phyloP scores from a whole-genome alignment of 108 stramenopile genomes.

The Nitzschia palea region DNA sequence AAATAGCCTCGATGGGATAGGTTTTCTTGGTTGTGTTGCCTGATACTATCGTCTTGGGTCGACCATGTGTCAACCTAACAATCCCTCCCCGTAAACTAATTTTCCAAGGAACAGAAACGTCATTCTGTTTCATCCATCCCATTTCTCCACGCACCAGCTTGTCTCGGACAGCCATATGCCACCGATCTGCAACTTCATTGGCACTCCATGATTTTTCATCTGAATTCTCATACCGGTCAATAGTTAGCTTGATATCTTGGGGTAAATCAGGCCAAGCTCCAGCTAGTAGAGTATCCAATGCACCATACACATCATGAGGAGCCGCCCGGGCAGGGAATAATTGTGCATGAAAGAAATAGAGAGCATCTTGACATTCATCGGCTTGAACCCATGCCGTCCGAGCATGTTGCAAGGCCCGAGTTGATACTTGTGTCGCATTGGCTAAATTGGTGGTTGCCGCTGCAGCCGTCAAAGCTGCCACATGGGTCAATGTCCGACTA shows the following conservation, averaged over 20 bases:
- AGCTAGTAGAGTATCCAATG: constrained; percentile 50
- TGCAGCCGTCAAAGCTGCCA: constrained; percentile 68
- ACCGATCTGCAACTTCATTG: constrained; percentile 53
- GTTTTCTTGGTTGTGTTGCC: constrained; percentile 22
- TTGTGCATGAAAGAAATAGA: constrained; percentile 86
- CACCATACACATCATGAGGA: constrained; percentile 79
- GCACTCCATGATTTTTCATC: constrained; percentile 54
- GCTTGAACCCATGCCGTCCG: constrained; percentile 62
- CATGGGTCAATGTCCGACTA: constrained; percentile 58
- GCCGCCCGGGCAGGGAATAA: constrained; percentile 58
- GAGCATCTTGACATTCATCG: constrained; percentile 87
- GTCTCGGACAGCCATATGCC: constrained; percentile 73
- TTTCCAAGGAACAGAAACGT: constrained; percentile 33
- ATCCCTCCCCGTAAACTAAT: constrained; percentile 53
- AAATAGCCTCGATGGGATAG: constrained; percentile 81
- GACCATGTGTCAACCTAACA: constrained; percentile 70
- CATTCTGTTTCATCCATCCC: constrained; percentile 39
- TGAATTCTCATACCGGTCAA: constrained; percentile 64
- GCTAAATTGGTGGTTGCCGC: constrained; percentile 28
- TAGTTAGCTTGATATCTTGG: constrained; percentile 56
- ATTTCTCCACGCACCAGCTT: constrained; percentile 83
- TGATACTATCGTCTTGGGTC: constrained; percentile 39
- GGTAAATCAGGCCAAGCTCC: constrained; percentile 72
- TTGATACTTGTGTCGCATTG: constrained; percentile 44
- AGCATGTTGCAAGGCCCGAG: constrained; percentile 68